Conservation (phyloP, 2,329 filamentous ascomycete genomes). For the Aquanectria penicillioides region DNA sequence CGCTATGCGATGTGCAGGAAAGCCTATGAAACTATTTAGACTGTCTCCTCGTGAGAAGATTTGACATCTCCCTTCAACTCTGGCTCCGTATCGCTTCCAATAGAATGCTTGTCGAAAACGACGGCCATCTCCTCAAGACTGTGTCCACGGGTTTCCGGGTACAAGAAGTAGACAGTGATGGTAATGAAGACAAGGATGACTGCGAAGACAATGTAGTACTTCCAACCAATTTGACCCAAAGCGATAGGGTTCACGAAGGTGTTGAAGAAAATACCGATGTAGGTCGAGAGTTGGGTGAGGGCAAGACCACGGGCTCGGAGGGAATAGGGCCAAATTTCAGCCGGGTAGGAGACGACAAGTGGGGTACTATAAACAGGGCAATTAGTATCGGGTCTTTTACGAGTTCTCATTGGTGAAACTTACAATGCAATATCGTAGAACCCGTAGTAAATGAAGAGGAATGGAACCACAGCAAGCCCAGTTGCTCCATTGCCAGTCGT, state of each 20-base stretch:
- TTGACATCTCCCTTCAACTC: no score
- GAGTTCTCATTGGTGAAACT: background rate
- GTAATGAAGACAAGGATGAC: slow-evolving; percentile 20
- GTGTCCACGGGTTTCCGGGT: slow-evolving; percentile 28
- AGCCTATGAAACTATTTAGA: no score
- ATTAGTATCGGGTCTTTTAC: background rate
- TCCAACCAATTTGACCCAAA: slow-evolving; percentile 25
- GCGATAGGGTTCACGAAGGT: slow-evolving; percentile 29
- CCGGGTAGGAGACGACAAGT: slow-evolving; percentile 24
- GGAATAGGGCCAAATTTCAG: slow-evolving; percentile 38
- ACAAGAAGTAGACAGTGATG: slow-evolving; percentile 23
- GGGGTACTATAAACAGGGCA: slow-evolving; percentile 4
- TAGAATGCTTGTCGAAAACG: no score
- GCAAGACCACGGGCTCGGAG: slow-evolving; percentile 26
- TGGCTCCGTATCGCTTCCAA: no score
- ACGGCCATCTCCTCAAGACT: slow-evolving; percentile 31
- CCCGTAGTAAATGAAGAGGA: slow-evolving; percentile 22
- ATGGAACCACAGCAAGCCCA: background rate
- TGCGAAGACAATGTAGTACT: slow-evolving; percentile 27
- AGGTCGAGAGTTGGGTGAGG: slow-evolving; percentile 14
- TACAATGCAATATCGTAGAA: slow-evolving; percentile 29
- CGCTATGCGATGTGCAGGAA: no score
- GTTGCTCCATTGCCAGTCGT: slow-evolving; percentile 7
- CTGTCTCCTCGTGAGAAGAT: no score
- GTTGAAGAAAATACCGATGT: slow-evolving; percentile 17